Evolutionary conservation across 208 protist species (phyloP).

Genomic region (Leishmania gerbilli): DNA sequence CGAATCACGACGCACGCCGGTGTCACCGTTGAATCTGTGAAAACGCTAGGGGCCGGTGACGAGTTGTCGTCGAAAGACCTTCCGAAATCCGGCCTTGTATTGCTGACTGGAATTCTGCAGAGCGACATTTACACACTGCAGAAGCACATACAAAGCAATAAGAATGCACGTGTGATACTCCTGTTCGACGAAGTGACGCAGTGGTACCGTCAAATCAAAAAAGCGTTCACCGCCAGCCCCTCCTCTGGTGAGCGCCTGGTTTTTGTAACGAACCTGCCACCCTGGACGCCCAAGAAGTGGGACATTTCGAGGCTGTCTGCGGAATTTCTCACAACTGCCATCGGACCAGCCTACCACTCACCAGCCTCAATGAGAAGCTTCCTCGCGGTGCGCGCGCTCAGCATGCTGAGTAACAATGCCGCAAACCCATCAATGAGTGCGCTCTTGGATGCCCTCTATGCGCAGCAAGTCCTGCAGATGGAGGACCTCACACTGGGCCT

Average conservation of each 20-base stretch:
- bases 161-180: neutral
- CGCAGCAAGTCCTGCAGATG: conserved; percentile 1
- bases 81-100: neutral
- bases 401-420: conserved; percentile 9
- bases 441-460: conserved; percentile 11
- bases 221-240: neutral
- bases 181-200: conserved; percentile 22
- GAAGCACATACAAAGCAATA: neutral
- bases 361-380: conserved; percentile 21
- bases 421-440: neutral
- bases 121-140: neutral
- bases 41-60: neutral
- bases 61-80: neutral
- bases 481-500: conserved; percentile 17
- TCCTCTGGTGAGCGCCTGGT: neutral
- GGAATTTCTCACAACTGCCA: neutral
- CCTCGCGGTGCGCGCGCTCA: conserved; percentile 23
- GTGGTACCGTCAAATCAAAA: neutral
- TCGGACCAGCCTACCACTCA: neutral
- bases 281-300: neutral
- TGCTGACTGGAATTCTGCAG: conserved; percentile 1
- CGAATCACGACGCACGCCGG: neutral
- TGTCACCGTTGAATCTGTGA: neutral
- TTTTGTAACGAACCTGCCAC: conserved; percentile 25
- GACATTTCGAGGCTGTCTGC: neutral